Percentiles rank a stretch among this genome's conserved stretches.
These are phyloP conservation scores for Phytopythium mirpurense DNA, from an alignment of 352 stramenopile species.

Conservation along the genomic window DNA sequence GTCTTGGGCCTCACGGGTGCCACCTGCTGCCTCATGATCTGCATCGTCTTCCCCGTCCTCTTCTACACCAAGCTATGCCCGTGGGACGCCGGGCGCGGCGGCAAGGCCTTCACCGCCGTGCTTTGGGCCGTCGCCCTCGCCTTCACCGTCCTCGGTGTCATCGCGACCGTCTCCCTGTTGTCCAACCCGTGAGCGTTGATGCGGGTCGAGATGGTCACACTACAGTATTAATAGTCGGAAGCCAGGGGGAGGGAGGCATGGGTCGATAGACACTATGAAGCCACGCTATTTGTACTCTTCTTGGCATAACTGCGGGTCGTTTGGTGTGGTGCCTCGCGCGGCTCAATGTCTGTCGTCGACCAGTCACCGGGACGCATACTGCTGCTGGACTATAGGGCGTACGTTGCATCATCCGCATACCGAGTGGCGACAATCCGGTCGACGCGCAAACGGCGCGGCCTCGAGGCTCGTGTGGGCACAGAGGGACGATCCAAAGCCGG, in stretches of 20 bases:
- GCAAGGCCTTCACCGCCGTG: slow-evolving; percentile 25
- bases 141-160: slow-evolving; percentile 27
- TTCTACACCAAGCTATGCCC: slow-evolving; percentile 60
- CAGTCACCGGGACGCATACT: too few species aligned
- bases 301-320: too few species aligned
- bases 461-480: too few species aligned
- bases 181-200: not conserved
- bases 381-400: too few species aligned
- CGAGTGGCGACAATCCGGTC: too few species aligned
- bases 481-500: not conserved
- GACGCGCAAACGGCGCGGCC: too few species aligned
- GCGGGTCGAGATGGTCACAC: not conserved
- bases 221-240: not conserved
- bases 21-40: slow-evolving; percentile 67
- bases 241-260: too few species aligned
- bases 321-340: too few species aligned
- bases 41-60: slow-evolving; percentile 64
- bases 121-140: slow-evolving; percentile 34
- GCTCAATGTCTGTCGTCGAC: too few species aligned
- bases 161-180: slow-evolving; percentile 5
- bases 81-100: slow-evolving; percentile 28
- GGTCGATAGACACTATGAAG: too few species aligned
- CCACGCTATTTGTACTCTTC: too few species aligned
- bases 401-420: too few species aligned
- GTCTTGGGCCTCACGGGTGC: slow-evolving; percentile 65